phyloP scores from a whole-genome alignment of 208 protist genomes.

The Trichomonas vaginalis region DNA sequence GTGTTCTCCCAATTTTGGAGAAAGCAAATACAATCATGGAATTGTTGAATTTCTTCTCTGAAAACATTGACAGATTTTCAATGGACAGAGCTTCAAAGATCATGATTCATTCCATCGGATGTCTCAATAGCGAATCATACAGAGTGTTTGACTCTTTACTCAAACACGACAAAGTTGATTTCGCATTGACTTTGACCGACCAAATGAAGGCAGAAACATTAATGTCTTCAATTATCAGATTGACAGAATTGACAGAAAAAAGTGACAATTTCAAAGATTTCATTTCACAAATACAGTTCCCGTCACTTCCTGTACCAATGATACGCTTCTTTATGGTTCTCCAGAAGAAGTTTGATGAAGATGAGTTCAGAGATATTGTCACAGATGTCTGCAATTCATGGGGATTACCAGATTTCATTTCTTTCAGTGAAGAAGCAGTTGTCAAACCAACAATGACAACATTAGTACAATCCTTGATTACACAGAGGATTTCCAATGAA shows the following conservation, averaged over 20 bases:
- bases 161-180: neutral
- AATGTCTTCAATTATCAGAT: neutral
- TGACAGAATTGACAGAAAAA: neutral
- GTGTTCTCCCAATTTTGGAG: neutral
- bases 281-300: neutral
- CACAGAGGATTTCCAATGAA: neutral
- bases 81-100: neutral
- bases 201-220: neutral
- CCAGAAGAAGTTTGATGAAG: neutral
- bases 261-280: neutral
- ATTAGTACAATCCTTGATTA: neutral
- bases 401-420: neutral
- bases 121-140: neutral
- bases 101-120: neutral
- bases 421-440: neutral
- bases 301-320: neutral
- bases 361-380: neutral
- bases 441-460: neutral
- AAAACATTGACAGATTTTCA: neutral
- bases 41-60: neutral
- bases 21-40: neutral
- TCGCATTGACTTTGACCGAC: neutral
- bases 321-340: neutral
- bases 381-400: neutral
- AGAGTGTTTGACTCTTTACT: neutral